These are phyloP conservation scores for Sugiyamaella japonica DNA, from an alignment of 1,139 yeast species.

Conservation along the genomic window DNA sequence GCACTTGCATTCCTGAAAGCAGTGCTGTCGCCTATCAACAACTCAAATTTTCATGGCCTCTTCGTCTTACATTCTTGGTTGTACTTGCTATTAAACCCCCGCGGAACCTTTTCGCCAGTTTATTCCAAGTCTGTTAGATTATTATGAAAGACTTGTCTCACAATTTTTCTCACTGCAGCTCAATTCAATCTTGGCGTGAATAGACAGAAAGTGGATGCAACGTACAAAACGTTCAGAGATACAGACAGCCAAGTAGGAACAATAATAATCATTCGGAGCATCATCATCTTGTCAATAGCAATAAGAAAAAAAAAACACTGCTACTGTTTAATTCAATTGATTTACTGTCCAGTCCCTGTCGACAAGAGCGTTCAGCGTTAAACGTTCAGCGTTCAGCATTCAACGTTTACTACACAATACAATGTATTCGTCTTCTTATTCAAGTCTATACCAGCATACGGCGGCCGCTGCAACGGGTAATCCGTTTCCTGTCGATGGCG, in stretches of 20 bases:
- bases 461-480: conserved; percentile 4
- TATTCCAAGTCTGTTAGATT: too few relatives aligned
- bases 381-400: too few relatives aligned
- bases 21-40: too few relatives aligned
- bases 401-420: background rate
- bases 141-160: too few relatives aligned
- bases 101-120: too few relatives aligned
- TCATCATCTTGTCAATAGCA: background rate
- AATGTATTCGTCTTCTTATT: conserved; percentile 15
- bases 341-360: background rate
- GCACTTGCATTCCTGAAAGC: too few relatives aligned
- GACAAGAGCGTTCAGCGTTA: background rate
- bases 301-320: background rate
- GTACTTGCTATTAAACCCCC: too few relatives aligned
- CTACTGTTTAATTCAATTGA: background rate
- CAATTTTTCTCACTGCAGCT: background rate
- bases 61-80: too few relatives aligned
- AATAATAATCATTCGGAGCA: background rate
- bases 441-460: conserved; percentile 15
- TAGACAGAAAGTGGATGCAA: too few relatives aligned
- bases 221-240: background rate
- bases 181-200: too few relatives aligned
- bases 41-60: too few relatives aligned
- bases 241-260: background rate
- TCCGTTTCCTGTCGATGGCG: conserved; percentile 5